Evolutionary conservation across 257 asterid species (phyloP), one percentile per base, ranked within the genome.

Genomic region (Leptodermis oblonga): DNA sequence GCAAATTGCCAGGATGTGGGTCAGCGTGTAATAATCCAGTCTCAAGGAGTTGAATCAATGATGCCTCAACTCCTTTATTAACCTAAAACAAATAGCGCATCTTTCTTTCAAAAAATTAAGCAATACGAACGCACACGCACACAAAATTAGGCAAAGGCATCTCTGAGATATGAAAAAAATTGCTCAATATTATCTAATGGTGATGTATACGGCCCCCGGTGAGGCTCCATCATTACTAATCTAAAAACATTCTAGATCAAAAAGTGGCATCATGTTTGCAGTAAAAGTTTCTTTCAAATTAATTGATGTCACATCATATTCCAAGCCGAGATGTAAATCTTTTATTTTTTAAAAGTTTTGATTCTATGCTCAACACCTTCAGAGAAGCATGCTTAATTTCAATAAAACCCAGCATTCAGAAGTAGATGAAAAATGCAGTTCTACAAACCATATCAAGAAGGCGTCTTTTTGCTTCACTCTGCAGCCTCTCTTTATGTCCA

Each of bases 21-120:
- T 93, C 99, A 68, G 96, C 99, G 78, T 93, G 99, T 85, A 93
- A 71, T 65, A 88, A 65, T 67, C 99, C 99, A 83, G 97, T 93
- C 71, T 93, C 99, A 58, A 93, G 95, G 78, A 93, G 96, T 85
- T 93, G 99, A 77, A 93, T 52, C 49, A 93, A 69, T 64, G 97
- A 76, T 82, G 97, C 96, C 79, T 90, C 96, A 68, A 93, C 96
- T 61, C 99, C 99, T 80, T 87, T 93, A 82, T 78, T 88, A 70
- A 87, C 97, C 99, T 93, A 76, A 60, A 75, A 71, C 28, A 71
- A 67, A n/a, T n/a, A n/a, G n/a, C n/a, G n/a, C n/a, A n/a, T n/a
- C n/a, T n/a, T n/a, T n/a, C n/a, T n/a, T n/a, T n/a, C n/a, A n/a
- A n/a, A n/a, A n/a, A n/a, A n/a, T n/a, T n/a, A n/a, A n/a, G n/a